Evolutionary conservation across 129 eudicot genomes (phyloP).

Genomic region (Flaveria robusta): DNA sequence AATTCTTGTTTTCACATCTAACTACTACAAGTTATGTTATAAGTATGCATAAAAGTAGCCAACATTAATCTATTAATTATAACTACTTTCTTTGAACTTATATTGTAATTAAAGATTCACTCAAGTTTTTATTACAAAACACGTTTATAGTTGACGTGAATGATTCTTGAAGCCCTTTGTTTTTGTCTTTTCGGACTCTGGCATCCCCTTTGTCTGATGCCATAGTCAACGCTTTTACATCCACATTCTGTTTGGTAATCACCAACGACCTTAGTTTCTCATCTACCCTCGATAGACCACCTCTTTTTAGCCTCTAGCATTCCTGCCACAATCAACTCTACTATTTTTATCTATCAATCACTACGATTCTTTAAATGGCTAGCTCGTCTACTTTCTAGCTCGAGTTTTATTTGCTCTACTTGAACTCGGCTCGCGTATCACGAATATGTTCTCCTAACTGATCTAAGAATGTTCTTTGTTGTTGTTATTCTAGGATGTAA

Average conservation of each 20-base stretch:
- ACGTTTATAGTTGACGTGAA: neutral
- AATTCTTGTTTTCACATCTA: conserved; percentile 23
- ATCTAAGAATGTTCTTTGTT: neutral
- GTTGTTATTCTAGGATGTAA: conserved; percentile 6
- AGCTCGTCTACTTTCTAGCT: neutral
- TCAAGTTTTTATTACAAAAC: neutral
- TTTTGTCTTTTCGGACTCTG: neutral
- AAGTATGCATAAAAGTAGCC: neutral
- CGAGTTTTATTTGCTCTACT: neutral
- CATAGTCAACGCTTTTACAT: neutral
- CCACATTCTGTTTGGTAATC: too few relatives aligned
- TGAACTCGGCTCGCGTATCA: neutral
- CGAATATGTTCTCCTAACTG: neutral
- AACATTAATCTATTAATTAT: neutral
- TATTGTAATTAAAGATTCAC: neutral
- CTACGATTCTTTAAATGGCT: neutral
- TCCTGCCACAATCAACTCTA: neutral
- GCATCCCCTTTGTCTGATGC: neutral
- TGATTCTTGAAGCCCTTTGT: neutral
- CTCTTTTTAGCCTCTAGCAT: neutral
- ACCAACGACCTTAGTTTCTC: neutral
- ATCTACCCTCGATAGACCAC: neutral
- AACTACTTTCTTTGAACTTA: neutral
- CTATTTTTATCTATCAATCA: too few relatives aligned
- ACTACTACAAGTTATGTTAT: neutral